These are phyloP conservation scores for Dipteronia sinensis DNA, from an alignment of 345 rosid genomes.

Conservation along the genomic window DNA sequence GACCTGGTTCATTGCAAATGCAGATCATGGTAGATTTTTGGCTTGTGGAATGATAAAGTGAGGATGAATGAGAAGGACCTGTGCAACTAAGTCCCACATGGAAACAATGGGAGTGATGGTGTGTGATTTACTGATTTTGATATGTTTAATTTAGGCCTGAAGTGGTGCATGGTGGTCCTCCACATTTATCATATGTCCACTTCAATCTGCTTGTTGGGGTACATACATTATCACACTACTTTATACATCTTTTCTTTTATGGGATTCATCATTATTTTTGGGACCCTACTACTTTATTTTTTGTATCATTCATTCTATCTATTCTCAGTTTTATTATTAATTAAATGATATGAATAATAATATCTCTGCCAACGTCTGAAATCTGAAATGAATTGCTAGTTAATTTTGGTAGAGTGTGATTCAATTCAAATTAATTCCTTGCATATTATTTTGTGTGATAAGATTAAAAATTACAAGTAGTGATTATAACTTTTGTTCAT, in stretches of 20 bases:
- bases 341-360: not conserved
- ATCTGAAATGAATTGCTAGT: too few relatives aligned
- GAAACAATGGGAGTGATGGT: not conserved
- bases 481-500: not conserved
- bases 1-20: not conserved
- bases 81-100: not conserved
- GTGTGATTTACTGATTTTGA: too few relatives aligned
- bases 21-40: not conserved
- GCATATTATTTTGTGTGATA: not conserved
- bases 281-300: not conserved
- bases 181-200: not conserved
- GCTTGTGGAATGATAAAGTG: not conserved
- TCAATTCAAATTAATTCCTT: not conserved
- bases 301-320: not conserved
- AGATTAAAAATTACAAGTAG: not conserved
- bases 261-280: not conserved
- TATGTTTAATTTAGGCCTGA: not conserved
- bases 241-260: not conserved
- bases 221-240: not conserved
- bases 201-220: constrained; percentile 4
- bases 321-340: not conserved
- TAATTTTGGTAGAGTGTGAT: too few relatives aligned
- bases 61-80: not conserved
- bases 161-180: constrained; percentile 11
- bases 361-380: too few relatives aligned